A percentile compares a stretch with the other conserved stretches of the same genome.
Evolutionary conservation across 345 rosid species (phyloP).

Genomic region (Eutrema yunnanense): DNA sequence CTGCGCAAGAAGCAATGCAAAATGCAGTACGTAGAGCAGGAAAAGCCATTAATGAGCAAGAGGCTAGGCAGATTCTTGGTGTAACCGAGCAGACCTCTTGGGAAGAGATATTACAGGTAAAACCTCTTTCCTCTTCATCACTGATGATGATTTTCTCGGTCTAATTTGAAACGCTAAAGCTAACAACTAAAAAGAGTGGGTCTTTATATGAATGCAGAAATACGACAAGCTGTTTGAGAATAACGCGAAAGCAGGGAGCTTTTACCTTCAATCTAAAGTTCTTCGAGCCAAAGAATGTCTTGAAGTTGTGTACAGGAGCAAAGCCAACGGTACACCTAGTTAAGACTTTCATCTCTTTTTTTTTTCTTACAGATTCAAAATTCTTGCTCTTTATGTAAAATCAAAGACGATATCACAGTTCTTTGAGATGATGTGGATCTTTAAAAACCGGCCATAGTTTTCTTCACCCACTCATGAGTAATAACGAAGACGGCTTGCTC

Average conservation of each 20-base stretch:
- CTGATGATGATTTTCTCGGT: not conserved
- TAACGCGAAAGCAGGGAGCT: slow-evolving; percentile 78
- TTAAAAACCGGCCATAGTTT: not conserved
- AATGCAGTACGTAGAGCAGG: slow-evolving; percentile 54
- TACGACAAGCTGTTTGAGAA: slow-evolving; percentile 69
- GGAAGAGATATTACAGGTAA: slow-evolving; percentile 78
- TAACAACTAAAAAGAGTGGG: slow-evolving; percentile 21
- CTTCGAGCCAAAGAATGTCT: slow-evolving; percentile 88
- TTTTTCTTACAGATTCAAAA: not conserved
- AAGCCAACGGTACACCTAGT: slow-evolving; percentile 44
- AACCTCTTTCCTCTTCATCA: not conserved
- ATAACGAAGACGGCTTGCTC: slow-evolving; percentile 9
- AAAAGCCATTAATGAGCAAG: slow-evolving; percentile 70
- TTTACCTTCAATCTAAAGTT: slow-evolving; percentile 94
- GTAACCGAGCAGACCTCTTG: slow-evolving; percentile 58
- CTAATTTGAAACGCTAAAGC: not conserved
- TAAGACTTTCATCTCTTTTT: slow-evolving; percentile 11
- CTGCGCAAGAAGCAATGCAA: slow-evolving; percentile 75
- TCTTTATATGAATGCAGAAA: slow-evolving; percentile 41
- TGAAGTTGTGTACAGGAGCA: slow-evolving; percentile 43
- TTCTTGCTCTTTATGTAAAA: slow-evolving; percentile 17
- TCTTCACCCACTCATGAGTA: not conserved
- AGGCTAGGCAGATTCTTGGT: slow-evolving; percentile 91
- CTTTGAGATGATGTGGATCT: slow-evolving; percentile 16
- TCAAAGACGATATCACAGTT: slow-evolving; percentile 5